Evolutionary conservation across 768 basidiomycete genomes (phyloP).

Genomic region (Ephemerocybe angulata): DNA sequence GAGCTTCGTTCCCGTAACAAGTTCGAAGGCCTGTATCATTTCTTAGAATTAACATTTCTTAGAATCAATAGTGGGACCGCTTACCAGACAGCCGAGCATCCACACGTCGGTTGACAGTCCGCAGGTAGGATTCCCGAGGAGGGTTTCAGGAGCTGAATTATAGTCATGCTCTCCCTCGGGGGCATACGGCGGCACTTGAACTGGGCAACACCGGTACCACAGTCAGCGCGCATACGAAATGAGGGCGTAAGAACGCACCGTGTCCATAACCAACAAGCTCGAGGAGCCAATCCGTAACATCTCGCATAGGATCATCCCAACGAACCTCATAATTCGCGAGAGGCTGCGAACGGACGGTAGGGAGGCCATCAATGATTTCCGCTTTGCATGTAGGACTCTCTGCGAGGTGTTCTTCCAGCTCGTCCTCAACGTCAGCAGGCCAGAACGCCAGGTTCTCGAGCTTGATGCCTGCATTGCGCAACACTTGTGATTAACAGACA

Average conservation of each 20-base stretch:
- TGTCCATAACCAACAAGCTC: slow-evolving; percentile 12
- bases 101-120: slow-evolving; percentile 17
- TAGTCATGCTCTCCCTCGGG: slow-evolving; percentile 10
- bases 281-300: slow-evolving; percentile 14
- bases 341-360: slow-evolving; percentile 13
- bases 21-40: slow-evolving; percentile 57
- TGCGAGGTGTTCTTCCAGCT: too few species aligned
- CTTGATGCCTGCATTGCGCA: not conserved
- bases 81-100: slow-evolving; percentile 15
- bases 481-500: not conserved
- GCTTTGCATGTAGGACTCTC: not conserved
- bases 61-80: not conserved
- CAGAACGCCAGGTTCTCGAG: not conserved
- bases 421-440: too few species aligned
- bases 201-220: too few species aligned
- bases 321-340: slow-evolving; percentile 5
- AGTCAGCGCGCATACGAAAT: too few species aligned
- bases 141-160: slow-evolving; percentile 14
- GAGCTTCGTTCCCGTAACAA: slow-evolving; percentile 57
- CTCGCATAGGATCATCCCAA: slow-evolving; percentile 11
- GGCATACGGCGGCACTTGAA: slow-evolving; percentile 8
- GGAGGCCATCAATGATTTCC: not conserved
- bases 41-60: too few species aligned
- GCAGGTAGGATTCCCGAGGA: slow-evolving; percentile 9
- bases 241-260: slow-evolving; percentile 1